Conservation (phyloP, 108 stramenopile genomes). For the Fragilariopsis cylindrus region DNA sequence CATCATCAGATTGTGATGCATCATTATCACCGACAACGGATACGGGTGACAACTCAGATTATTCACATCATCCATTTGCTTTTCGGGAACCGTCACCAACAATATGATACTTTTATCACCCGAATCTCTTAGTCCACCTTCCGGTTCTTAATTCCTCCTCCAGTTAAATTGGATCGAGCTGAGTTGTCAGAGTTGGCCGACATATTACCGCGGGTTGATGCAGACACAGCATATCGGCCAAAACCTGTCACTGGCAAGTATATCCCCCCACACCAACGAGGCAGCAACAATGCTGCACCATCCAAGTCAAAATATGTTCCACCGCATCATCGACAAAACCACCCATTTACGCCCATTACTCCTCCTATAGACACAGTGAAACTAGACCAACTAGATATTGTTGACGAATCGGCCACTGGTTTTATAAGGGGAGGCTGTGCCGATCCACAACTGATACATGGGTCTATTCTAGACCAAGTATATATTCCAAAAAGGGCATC, state of each 20-base stretch:
- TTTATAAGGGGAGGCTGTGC: constrained; percentile 78
- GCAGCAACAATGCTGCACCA: background rate
- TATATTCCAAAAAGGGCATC: constrained; percentile 65
- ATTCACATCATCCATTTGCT: background rate
- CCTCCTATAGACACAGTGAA: background rate
- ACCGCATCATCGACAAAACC: constrained; percentile 45
- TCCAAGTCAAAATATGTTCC: constrained; percentile 42
- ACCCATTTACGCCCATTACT: background rate
- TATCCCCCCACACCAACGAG: constrained; percentile 13
- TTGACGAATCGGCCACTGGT: background rate
- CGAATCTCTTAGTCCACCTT: background rate
- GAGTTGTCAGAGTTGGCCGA: no score
- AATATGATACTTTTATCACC: background rate
- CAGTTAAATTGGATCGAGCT: background rate
- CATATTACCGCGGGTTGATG: no score
- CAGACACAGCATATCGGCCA: background rate
- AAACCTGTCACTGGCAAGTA: constrained; percentile 10
- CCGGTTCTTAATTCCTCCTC: background rate
- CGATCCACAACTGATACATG: constrained; percentile 57
- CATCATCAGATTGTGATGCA: background rate
- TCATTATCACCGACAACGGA: constrained; percentile 18
- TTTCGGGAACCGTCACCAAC: constrained; percentile 3
- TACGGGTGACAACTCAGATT: constrained; percentile 3
- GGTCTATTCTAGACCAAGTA: constrained; percentile 60
- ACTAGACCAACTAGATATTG: constrained; percentile 4